These are phyloP conservation scores for Botryotinia narcissicola DNA, from an alignment of 2,329 filamentous ascomycete genomes.

Conservation along the genomic window DNA sequence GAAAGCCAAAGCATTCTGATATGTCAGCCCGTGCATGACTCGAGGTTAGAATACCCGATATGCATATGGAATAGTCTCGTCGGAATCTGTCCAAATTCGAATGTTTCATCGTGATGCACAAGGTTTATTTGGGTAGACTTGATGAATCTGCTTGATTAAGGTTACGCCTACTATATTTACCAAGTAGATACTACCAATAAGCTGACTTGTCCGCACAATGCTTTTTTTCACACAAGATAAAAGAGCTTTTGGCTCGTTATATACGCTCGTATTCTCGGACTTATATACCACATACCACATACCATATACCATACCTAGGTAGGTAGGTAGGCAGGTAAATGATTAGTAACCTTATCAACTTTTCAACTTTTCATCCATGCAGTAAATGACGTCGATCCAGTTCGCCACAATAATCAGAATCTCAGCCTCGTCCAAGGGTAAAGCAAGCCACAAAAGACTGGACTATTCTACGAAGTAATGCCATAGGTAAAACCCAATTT, in stretches of 20 bases:
- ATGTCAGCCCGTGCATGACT: background rate
- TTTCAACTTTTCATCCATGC: background rate
- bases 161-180: too few species aligned
- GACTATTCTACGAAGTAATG: background rate
- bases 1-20: background rate
- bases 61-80: background rate
- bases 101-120: background rate
- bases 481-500: background rate
- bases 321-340: too few species aligned
- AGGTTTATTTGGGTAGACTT: background rate
- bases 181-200: background rate
- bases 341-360: background rate
- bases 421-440: background rate
- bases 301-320: too few species aligned
- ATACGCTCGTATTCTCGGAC: too few species aligned
- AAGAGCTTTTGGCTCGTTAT: too few species aligned
- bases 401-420: background rate
- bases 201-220: background rate
- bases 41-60: background rate
- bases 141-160: background rate
- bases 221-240: too few species aligned
- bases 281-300: background rate
- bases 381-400: background rate
- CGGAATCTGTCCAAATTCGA: background rate
- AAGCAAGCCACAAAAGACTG: background rate